Conservation (phyloP, 108 stramenopile species). For the Cafeteria roenbergensis region DNA sequence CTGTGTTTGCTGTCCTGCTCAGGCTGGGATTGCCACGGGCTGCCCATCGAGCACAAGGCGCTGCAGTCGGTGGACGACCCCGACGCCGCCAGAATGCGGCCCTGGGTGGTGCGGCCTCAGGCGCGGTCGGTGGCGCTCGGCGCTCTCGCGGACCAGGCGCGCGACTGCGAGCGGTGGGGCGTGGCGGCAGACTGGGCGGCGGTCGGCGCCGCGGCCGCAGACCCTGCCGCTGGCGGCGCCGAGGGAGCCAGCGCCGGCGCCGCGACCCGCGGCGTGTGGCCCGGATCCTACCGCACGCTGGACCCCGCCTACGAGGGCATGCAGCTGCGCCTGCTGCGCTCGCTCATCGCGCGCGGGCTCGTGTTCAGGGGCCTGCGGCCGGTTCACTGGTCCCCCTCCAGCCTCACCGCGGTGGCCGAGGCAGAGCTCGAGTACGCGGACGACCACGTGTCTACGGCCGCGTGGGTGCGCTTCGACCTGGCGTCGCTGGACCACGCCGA, state of each 20-base stretch:
- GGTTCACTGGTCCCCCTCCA: constrained; percentile 93
- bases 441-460: constrained; percentile 69
- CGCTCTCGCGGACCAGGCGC: constrained; percentile 74
- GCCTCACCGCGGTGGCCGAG: constrained; percentile 85
- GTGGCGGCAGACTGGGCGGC: constrained; percentile 83
- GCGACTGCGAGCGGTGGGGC: constrained; percentile 76
- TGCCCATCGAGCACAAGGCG: constrained; percentile 97
- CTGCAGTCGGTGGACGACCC: constrained; percentile 64
- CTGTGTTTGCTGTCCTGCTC: background rate
- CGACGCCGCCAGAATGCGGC: no score
- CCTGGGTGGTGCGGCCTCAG: no score
- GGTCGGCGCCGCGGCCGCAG: background rate
- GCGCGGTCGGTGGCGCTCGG: constrained; percentile 32
- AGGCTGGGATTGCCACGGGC: constrained; percentile 99
- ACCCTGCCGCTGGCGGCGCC: no score
- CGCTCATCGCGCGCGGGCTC: constrained; percentile 83
- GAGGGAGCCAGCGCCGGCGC: no score
- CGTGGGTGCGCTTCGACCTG: constrained; percentile 77
- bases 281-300: constrained; percentile 82
- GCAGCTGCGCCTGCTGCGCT: constrained; percentile 82
- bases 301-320: constrained; percentile 89
- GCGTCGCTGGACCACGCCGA: constrained; percentile 21
- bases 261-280: no score
- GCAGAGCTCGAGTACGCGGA: constrained; percentile 95
- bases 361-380: constrained; percentile 92